These are phyloP conservation scores for Saccharomyces cerevisiae DNA, from an alignment of 805 yeast species.

Conservation along the genomic window DNA sequence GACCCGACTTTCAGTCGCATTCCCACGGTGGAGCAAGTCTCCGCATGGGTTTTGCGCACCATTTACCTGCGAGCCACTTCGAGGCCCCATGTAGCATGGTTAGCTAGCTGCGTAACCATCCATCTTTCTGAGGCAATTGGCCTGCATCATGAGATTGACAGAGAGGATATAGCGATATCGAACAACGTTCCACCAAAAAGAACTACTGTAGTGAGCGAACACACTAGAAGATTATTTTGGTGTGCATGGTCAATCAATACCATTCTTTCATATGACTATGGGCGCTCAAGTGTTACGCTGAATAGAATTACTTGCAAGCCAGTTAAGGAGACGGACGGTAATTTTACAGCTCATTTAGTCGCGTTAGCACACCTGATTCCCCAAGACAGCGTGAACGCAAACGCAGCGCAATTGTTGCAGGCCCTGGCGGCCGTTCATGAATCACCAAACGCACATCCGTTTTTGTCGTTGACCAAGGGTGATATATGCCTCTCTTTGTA, in stretches of 20 bases:
- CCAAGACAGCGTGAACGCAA: neutral
- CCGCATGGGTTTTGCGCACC: conserved; percentile 8
- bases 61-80: conserved; percentile 7
- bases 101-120: conserved; percentile 7
- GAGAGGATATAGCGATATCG: conserved; percentile 1
- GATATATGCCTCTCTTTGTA: conserved; percentile 8
- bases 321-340: neutral
- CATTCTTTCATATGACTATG: conserved; percentile 8
- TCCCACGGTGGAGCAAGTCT: conserved; percentile 7
- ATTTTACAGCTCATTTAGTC: conserved; percentile 1
- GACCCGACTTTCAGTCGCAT: conserved; percentile 8
- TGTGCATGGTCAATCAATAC: conserved; percentile 9
- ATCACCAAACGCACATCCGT: conserved; percentile 5
- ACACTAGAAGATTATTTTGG: conserved; percentile 8
- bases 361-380: conserved; percentile 7
- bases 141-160: conserved; percentile 8
- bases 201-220: conserved; percentile 1
- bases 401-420: neutral
- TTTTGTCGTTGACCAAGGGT: conserved; percentile 6
- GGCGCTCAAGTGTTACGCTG: conserved; percentile 6
- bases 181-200: neutral
- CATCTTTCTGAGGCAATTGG: conserved; percentile 9
- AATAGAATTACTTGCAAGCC: conserved; percentile 6
- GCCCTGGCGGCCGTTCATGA: conserved; percentile 2
- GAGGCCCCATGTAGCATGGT: conserved; percentile 8